Evolutionary conservation across 2,329 filamentous ascomycete species (phyloP).

Genomic region (Capronia americana): DNA sequence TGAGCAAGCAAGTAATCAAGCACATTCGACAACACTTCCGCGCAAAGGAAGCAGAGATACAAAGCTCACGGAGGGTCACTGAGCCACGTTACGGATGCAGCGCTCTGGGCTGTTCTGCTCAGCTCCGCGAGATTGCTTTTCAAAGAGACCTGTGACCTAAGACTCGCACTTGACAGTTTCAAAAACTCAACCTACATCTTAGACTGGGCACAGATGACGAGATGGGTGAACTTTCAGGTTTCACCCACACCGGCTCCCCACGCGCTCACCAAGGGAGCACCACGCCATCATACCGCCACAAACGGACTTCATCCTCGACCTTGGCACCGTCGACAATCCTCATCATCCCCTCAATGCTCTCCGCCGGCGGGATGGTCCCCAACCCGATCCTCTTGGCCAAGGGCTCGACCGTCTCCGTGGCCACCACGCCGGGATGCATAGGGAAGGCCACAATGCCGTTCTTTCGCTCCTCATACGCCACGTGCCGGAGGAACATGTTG

Average conservation of each 20-base stretch:
- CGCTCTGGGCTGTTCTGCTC: neutral
- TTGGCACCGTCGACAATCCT: constrained; percentile 43
- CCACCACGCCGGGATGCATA: constrained; percentile 55
- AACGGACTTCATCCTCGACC: constrained; percentile 42
- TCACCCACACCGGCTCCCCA: no score
- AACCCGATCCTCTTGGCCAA: constrained; percentile 45
- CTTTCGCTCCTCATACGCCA: constrained; percentile 48
- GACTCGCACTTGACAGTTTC: no score
- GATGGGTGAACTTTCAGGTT: neutral
- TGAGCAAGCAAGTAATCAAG: no score
- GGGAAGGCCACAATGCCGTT: constrained; percentile 47
- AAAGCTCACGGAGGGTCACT: no score
- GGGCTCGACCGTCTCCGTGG: constrained; percentile 44
- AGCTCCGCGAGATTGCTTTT: neutral
- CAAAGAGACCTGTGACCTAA: no score
- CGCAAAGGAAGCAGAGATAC: no score
- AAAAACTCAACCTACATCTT: neutral
- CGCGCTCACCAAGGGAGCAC: constrained; percentile 37
- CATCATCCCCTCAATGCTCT: constrained; percentile 50
- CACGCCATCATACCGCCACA: constrained; percentile 37
- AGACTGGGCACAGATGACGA: neutral
- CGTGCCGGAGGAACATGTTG: constrained; percentile 53
- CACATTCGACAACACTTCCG: no score
- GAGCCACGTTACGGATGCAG: neutral
- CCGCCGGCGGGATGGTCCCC: constrained; percentile 47